Base-by-base conservation (phyloP, 495 filamentous ascomycete genomes). In the Amniculicola lignicola region DNA sequence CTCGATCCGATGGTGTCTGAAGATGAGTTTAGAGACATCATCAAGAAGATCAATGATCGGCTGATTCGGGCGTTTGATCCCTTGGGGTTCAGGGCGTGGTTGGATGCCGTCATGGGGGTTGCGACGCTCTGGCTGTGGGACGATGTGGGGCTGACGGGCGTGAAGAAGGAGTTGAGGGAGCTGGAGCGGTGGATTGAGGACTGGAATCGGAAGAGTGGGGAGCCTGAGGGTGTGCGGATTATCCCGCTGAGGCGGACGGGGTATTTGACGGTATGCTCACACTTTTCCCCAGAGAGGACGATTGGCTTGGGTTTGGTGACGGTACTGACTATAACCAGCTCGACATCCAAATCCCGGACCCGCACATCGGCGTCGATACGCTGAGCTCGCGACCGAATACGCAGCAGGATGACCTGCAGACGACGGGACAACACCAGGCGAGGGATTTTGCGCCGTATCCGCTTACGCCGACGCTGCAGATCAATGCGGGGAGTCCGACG, bases 51-150 rank as follows among this genome's bases (percentile, higher is more conserved):
- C 9, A 96, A 96, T 57, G 73, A 79, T 9, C 79, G 84, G 59
- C 72, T 96, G 14, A 68, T 84, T 22, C 76, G 76, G 35, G 85
- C 83, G 0, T 94, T 92, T 66, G 81, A 84, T 54, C 91, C 92
- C 16, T 72, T 72, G 67, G 77, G 74, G 37, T 57, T 74, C 38
- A 75, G 85, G 39, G 92, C 89, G 54, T 83, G 87, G 66, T 38
- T 94, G 2, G 91, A 96, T 65, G 81, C 80, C 3, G 67, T 87
- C 4, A 52, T 94, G 57, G 90, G 90, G 0, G 65, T 95, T 36
- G 67, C 87, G 23, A 96, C 93, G 2, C 82, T 89, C 15, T 99
- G 90, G 90, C 48, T 96, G 12, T 95, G 88, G 87, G 93, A 99
- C 44, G 93, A 97, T 65, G 38, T 93, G 21, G 89, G 90, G 1